Conservation (phyloP, 2,329 filamentous ascomycete genomes). For the Harringtonia lauricola region DNA sequence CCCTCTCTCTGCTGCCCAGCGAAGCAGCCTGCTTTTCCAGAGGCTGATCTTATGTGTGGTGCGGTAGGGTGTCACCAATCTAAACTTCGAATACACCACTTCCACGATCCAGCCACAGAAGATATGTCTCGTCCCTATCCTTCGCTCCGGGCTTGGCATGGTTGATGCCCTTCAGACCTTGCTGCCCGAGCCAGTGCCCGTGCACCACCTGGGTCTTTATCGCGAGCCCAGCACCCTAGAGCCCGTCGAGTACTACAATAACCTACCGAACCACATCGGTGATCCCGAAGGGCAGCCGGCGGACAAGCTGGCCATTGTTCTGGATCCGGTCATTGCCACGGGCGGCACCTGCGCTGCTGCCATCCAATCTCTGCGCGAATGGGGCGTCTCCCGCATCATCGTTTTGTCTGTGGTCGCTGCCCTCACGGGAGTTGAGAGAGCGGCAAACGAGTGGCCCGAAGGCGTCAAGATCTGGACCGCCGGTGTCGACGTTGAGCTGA, state of each 20-base stretch:
- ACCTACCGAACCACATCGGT: constrained; percentile 64
- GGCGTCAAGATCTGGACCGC: constrained; percentile 74
- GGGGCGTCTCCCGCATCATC: constrained; percentile 76
- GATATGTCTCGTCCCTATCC: constrained; percentile 79
- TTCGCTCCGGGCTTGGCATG: constrained; percentile 89
- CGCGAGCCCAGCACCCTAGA: constrained; percentile 78
- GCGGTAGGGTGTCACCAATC: constrained; percentile 59
- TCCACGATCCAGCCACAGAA: constrained; percentile 50
- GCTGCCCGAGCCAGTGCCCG: constrained; percentile 66
- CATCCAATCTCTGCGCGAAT: constrained; percentile 79
- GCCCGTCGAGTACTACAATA: constrained; percentile 97
- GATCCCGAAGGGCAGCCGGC: constrained; percentile 24
- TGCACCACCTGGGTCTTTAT: constrained; percentile 93
- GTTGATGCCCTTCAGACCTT: constrained; percentile 76
- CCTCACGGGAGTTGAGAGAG: constrained; percentile 55
- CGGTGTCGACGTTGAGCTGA: constrained; percentile 63
- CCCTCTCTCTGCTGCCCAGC: background rate
- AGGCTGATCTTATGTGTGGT: background rate
- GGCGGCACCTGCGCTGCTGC: constrained; percentile 83
- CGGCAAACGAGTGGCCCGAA: constrained; percentile 68
- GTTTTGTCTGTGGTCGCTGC: constrained; percentile 69
- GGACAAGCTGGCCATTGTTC: constrained; percentile 61
- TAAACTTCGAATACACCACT: constrained; percentile 65
- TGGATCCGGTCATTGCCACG: constrained; percentile 90
- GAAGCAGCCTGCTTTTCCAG: background rate